These are phyloP conservation scores for Microcos paniculata DNA, from an alignment of 345 rosid species.

Conservation along the genomic window DNA sequence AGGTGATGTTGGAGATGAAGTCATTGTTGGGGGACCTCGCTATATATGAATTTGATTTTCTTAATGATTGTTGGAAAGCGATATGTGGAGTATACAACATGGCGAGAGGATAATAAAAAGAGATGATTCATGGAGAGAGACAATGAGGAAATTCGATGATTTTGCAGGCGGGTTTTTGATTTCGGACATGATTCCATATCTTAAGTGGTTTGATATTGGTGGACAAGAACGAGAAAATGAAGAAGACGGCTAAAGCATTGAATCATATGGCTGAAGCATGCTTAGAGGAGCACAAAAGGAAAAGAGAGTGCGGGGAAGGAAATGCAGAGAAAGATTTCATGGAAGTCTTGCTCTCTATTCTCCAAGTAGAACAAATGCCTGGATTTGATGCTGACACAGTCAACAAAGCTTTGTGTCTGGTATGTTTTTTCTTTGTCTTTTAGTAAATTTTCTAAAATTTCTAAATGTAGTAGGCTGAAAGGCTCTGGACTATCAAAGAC, in stretches of 20 bases:
- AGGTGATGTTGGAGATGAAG: slow-evolving; percentile 30
- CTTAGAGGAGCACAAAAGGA: slow-evolving; percentile 41
- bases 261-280: slow-evolving; percentile 27
- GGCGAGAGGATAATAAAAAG: neutral
- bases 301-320: neutral
- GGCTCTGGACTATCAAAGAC: no score
- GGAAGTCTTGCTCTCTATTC: slow-evolving; percentile 26
- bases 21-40: slow-evolving; percentile 32
- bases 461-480: no score
- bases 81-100: neutral
- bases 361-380: neutral
- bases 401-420: slow-evolving; percentile 36
- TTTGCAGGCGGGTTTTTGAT: neutral
- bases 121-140: neutral
- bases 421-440: neutral
- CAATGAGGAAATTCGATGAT: neutral
- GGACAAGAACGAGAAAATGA: slow-evolving; percentile 36
- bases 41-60: slow-evolving; percentile 27
- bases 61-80: slow-evolving; percentile 6
- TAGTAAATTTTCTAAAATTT: no score
- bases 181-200: slow-evolving; percentile 31
- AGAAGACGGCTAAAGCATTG: slow-evolving; percentile 20
- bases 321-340: slow-evolving; percentile 32
- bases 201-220: slow-evolving; percentile 37
- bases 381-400: slow-evolving; percentile 24